Base-by-base conservation (phyloP, 805 yeast genomes). In the Candida silvicultrix region DNA sequence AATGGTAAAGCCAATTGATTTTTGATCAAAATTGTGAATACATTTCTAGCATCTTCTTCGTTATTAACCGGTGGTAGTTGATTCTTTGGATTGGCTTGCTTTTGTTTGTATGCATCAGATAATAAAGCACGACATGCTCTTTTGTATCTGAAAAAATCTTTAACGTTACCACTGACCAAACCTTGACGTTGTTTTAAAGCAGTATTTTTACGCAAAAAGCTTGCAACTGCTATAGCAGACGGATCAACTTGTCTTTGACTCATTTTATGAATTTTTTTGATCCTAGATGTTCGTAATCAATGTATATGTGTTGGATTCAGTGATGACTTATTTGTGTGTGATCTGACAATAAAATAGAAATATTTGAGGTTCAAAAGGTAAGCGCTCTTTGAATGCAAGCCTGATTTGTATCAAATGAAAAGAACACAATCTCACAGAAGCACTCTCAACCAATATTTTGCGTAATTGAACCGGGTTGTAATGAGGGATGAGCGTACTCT, bases 81-180 rank as follows among this genome's bases (percentile, higher is more conserved):
- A 34, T 63, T 66, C 34, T 71, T 70, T 45, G 79, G 78, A 48
- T 72, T 74, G 45, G 68, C 54, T 43, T 75, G 77, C 51, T 70
- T 77, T 51, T 57, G 63, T 54, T 74, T 73, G 65, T 89, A 94
- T 40, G 83, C 90, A 2, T 78, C 83, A 45, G 89, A 79, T 32
- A 80, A 67, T 47, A 92, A 72, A 1, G 95, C 95, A 53, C 98
- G 73, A 14, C 79, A 68, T 38, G 88, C 84, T 57, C 99, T 78
- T 65, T 92, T 92, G 64, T 74, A 85, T 54, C 95, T 75, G 75
- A 92, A 94, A 64, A 94, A 89, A 48, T 88, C 96, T 32, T 79
- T 75, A 41, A 80, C 81, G 51, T 77, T 77, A 45, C 84, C 81
- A 56, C 83, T 82, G 45, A 83, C 69, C n/a, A 83, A 64, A 14